These are phyloP conservation scores for Pulveroboletus sp. DNA, from an alignment of 768 basidiomycete species.

Conservation along the genomic window DNA sequence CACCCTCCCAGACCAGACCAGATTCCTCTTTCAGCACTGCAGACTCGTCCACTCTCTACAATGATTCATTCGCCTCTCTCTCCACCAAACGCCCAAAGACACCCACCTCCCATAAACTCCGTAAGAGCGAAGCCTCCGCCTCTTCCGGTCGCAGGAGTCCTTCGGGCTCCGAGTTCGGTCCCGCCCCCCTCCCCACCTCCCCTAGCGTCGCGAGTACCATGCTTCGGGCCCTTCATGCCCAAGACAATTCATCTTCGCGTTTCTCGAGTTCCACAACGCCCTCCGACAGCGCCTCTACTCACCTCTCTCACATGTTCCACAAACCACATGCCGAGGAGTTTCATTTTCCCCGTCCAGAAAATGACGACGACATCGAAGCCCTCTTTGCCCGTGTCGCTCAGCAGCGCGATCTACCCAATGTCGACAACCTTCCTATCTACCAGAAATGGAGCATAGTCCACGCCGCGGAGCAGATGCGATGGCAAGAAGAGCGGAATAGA, in stretches of 20 bases:
- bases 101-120: constrained; percentile 32
- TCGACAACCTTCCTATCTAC: constrained; percentile 60
- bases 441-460: constrained; percentile 93
- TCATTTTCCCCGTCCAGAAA: constrained; percentile 69
- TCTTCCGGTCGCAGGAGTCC: constrained; percentile 48
- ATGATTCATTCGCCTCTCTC: constrained; percentile 40
- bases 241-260: constrained; percentile 57
- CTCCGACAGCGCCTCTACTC: constrained; percentile 43
- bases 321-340: constrained; percentile 57
- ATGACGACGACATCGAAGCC: constrained; percentile 70
- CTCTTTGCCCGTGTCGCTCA: constrained; percentile 76
- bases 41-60: constrained; percentile 58
- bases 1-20: constrained; percentile 33
- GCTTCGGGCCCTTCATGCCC: constrained; percentile 49
- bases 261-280: constrained; percentile 42
- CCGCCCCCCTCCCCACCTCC: constrained; percentile 34
- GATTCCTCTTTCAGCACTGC: constrained; percentile 51
- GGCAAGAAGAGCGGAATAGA: constrained; percentile 65
- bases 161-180: constrained; percentile 50
- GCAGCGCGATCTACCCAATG: constrained; percentile 59
- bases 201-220: constrained; percentile 31
- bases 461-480: constrained; percentile 74
- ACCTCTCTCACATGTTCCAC: constrained; percentile 50
- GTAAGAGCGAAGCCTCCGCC: constrained; percentile 53
- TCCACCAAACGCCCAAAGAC: constrained; percentile 36